Evolutionary conservation across 1,139 yeast species (phyloP).

Genomic region (Candida sp.): DNA sequence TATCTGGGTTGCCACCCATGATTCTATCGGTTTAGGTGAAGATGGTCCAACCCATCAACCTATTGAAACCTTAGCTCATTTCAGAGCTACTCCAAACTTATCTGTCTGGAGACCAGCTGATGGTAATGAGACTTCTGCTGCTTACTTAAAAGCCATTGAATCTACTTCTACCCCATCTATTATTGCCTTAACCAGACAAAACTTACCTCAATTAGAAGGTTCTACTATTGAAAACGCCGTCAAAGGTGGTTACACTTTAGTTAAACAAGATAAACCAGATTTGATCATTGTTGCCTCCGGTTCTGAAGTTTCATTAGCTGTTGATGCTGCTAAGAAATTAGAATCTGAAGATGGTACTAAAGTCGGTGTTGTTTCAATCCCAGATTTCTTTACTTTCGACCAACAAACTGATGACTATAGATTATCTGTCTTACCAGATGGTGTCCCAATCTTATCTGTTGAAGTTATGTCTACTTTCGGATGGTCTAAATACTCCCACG

Average conservation of each 20-base stretch:
- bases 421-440: constrained; percentile 89
- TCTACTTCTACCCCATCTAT: constrained; percentile 78
- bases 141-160: constrained; percentile 79
- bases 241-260: constrained; percentile 91
- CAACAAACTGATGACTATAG: constrained; percentile 75
- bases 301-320: constrained; percentile 86
- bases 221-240: constrained; percentile 88
- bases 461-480: constrained; percentile 93
- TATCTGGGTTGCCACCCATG: constrained; percentile 98
- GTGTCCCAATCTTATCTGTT: constrained; percentile 88
- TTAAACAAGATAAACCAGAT: constrained; percentile 64
- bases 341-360: constrained; percentile 60
- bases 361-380: constrained; percentile 86
- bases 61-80: constrained; percentile 96
- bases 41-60: constrained; percentile 99
- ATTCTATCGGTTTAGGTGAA: constrained; percentile 98
- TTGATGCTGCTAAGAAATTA: constrained; percentile 76
- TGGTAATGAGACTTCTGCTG: constrained; percentile 98
- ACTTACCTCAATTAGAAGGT: constrained; percentile 95
- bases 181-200: constrained; percentile 95
- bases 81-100: constrained; percentile 94
- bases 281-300: constrained; percentile 88
- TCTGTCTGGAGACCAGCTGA: constrained; percentile 99
- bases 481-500: constrained; percentile 96
- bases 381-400: constrained; percentile 92